These are phyloP conservation scores for Aeschynomene evenia DNA, from an alignment of 306 rosid species.

Conservation along the genomic window DNA sequence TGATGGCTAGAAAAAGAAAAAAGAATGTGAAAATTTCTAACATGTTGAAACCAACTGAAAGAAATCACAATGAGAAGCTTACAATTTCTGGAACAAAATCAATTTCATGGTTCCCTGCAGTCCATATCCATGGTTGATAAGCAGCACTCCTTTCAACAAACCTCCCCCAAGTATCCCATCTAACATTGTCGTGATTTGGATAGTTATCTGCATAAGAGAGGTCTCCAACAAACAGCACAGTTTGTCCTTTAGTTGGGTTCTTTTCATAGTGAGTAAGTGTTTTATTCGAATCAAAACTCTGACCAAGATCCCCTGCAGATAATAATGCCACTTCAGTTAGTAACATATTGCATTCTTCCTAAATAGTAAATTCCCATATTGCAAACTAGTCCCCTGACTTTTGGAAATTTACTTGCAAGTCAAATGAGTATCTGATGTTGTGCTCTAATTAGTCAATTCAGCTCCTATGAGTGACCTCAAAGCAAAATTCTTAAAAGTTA, in stretches of 20 bases:
- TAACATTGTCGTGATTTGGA: slow-evolving; percentile 64
- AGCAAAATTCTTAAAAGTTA: neutral
- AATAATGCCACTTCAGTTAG: slow-evolving; percentile 11
- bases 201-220: slow-evolving; percentile 78
- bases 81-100: slow-evolving; percentile 76
- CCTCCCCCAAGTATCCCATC: slow-evolving; percentile 96
- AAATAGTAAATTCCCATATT: no score
- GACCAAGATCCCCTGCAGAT: slow-evolving; percentile 85
- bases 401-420: neutral
- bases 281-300: slow-evolving; percentile 73
- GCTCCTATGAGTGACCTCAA: no score
- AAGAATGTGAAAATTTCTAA: neutral
- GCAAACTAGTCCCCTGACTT: neutral
- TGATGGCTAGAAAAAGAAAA: neutral
- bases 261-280: slow-evolving; percentile 75
- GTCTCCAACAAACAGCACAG: slow-evolving; percentile 78
- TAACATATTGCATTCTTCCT: neutral
- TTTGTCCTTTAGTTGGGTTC: slow-evolving; percentile 60
- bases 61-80: slow-evolving; percentile 26
- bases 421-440: neutral
- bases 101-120: slow-evolving; percentile 87
- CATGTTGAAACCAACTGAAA: neutral
- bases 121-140: slow-evolving; percentile 99
- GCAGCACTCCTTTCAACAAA: slow-evolving; percentile 79
- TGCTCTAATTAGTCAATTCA: no score